Base-by-base conservation (phyloP, 139 green algal genomes). In the Picochlorum sp. region DNA sequence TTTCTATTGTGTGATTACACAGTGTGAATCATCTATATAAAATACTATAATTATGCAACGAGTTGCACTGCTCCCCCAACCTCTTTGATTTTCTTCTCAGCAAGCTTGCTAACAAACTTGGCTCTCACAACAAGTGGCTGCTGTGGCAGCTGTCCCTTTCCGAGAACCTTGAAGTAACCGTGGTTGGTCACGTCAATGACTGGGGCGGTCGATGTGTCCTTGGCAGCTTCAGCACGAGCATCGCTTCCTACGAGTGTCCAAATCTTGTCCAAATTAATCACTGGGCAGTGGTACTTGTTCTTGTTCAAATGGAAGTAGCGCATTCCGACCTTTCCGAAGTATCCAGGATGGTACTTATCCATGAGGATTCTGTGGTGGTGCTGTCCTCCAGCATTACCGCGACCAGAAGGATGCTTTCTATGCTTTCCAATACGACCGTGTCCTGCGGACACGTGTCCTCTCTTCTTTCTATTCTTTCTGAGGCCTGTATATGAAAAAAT, bases 391-490 rank as follows among this genome's bases (percentile, higher is more conserved):
- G 94, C 94, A 77, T 98, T 99, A 90, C 94, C 94, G 66, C 92
- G 91, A 72, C 94, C 94, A 63, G 81, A 74, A 52, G 94, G 94
- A 73, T 99, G 94, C 86, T 99, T 99, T 45, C 94, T 80, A 80
- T 99, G 94, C 92, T 99, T 99, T 69, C 94, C 94, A 71, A 99
- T 87, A 68, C 94, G 92, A 59, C 94, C 94, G 74, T 99, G 94
- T 41, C 94, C 94, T n/a, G 88, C 86, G 57, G 70, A 88, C 61
- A 99, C 94, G 79, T 99, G 92, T 15, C 94, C 94, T 55, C 94
- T 83, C 89, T 98, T 97, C 83, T 99, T 98, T 49, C 94, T 79
- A 85, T 96, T 92, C 83, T 96, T 96, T 70, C 81, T 91, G 44
- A 96, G 68, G 32, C 72, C 79, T 85, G 79, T 68, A 73, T 23